phyloP scores from a whole-genome alignment of 768 basidiomycete genomes.

The Hericium coralloides region DNA sequence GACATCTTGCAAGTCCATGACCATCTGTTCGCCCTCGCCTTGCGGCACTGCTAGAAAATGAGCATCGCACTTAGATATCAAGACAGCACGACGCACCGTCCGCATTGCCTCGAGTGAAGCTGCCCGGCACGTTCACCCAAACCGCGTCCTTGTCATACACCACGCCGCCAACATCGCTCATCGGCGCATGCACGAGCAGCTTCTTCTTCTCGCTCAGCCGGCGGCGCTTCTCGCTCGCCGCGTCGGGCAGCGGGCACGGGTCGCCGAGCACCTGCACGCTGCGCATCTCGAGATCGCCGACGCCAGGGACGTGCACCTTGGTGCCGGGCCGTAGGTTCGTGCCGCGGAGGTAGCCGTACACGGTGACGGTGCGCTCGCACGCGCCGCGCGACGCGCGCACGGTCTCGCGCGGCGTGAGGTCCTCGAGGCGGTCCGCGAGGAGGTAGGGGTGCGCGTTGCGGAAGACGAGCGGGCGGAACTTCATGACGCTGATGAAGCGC shows the following conservation, averaged over 20 bases:
- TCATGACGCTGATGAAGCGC: conserved; percentile 96
- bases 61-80: not conserved
- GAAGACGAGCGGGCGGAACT: conserved; percentile 95
- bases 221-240: conserved; percentile 82
- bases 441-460: conserved; percentile 93
- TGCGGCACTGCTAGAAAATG: conserved; percentile 43
- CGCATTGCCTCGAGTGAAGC: conserved; percentile 70
- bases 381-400: conserved; percentile 74
- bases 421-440: conserved; percentile 90
- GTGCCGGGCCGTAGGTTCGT: conserved; percentile 71
- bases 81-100: conserved; percentile 37
- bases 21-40: conserved; percentile 97
- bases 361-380: conserved; percentile 86
- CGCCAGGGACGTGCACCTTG: conserved; percentile 89
- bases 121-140: conserved; percentile 95
- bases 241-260: conserved; percentile 90
- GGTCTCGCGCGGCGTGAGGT: conserved; percentile 83
- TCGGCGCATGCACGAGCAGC: conserved; percentile 87
- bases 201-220: conserved; percentile 95
- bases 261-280: conserved; percentile 74
- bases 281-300: conserved; percentile 79
- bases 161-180: conserved; percentile 97
- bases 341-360: conserved; percentile 93
- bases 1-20: conserved; percentile 91
- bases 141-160: conserved; percentile 98